These are phyloP conservation scores for Penicillium robsamsonii DNA, from an alignment of 495 filamentous ascomycete genomes.

Conservation along the genomic window DNA sequence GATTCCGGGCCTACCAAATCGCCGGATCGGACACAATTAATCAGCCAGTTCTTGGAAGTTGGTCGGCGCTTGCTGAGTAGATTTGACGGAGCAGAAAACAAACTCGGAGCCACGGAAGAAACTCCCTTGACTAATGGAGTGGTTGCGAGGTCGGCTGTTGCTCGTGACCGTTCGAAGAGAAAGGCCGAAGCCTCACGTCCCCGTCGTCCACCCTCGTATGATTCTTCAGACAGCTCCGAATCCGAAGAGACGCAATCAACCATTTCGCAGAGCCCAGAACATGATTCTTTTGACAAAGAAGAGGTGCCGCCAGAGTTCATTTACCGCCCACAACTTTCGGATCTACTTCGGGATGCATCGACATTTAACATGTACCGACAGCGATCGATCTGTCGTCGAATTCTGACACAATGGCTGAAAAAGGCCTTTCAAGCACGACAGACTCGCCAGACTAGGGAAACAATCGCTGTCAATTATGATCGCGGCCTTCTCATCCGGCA, in stretches of 20 bases:
- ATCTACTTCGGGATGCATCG: slow-evolving; percentile 57
- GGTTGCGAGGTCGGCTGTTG: slow-evolving; percentile 36
- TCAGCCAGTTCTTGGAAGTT: slow-evolving; percentile 46
- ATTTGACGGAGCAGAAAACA: slow-evolving; percentile 32
- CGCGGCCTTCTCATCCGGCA: slow-evolving; percentile 51
- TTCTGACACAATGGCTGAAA: slow-evolving; percentile 55
- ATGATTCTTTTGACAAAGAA: slow-evolving; percentile 30
- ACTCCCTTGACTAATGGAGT: slow-evolving; percentile 28
- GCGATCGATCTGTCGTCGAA: slow-evolving; percentile 44
- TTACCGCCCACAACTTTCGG: slow-evolving; percentile 53
- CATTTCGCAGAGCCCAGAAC: slow-evolving; percentile 24
- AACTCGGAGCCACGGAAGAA: slow-evolving; percentile 15
- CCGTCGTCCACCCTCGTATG: slow-evolving; percentile 21
- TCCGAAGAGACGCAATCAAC: slow-evolving; percentile 30
- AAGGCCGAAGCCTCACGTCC: slow-evolving; percentile 23
- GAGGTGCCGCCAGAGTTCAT: slow-evolving; percentile 40
- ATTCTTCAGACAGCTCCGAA: slow-evolving; percentile 26
- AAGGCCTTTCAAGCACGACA: slow-evolving; percentile 47
- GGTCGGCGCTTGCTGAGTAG: slow-evolving; percentile 41
- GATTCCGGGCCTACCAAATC: slow-evolving; percentile 20
- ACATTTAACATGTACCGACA: slow-evolving; percentile 56
- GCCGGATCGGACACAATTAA: slow-evolving; percentile 45
- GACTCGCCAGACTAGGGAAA: slow-evolving; percentile 45
- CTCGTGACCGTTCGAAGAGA: slow-evolving; percentile 39
- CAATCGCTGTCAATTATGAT: slow-evolving; percentile 52